Conservation (phyloP, 2,329 filamentous ascomycete genomes). For the Fusarium anguioides region DNA sequence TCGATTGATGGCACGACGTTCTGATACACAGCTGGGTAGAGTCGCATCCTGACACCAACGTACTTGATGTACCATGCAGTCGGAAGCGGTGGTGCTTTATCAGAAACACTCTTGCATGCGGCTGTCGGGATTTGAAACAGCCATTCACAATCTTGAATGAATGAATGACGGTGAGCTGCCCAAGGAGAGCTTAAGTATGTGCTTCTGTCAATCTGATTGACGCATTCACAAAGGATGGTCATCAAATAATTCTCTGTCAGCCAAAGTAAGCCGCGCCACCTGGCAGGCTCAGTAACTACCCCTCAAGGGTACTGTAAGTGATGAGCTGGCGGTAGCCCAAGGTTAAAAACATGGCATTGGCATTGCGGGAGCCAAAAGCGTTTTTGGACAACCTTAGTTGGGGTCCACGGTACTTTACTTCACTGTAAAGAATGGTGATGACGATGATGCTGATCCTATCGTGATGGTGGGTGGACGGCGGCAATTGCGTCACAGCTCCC, state of each 20-base stretch:
- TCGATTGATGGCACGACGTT: slow-evolving; percentile 10
- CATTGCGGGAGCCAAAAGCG: slow-evolving; percentile 1
- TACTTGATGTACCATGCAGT: background rate
- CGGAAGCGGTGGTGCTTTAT: slow-evolving; percentile 23
- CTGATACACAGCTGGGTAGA: background rate
- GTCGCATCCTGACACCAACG: slow-evolving; percentile 1
- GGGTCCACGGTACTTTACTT: background rate
- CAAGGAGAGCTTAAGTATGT: background rate
- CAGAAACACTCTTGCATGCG: slow-evolving; percentile 18
- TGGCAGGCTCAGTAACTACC: background rate
- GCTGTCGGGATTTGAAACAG: slow-evolving; percentile 13
- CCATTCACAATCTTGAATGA: slow-evolving; percentile 3
- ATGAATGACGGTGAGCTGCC: background rate
- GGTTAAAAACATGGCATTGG: slow-evolving; percentile 1
- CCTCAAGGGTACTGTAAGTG: background rate
- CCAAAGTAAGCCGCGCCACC: background rate
- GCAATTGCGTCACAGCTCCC: slow-evolving; percentile 34
- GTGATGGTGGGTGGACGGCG: slow-evolving; percentile 22
- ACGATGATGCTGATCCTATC: slow-evolving; percentile 36
- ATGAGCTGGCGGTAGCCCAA: background rate
- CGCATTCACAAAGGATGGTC: background rate
- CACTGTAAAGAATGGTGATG: slow-evolving; percentile 27
- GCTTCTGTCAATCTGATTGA: background rate
- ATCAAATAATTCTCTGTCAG: background rate
- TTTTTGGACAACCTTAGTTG: slow-evolving; percentile 2